Evolutionary conservation across 1,284 basidiomycete genomes (phyloP).

Genomic region (Phylloboletellus chloephorus): DNA sequence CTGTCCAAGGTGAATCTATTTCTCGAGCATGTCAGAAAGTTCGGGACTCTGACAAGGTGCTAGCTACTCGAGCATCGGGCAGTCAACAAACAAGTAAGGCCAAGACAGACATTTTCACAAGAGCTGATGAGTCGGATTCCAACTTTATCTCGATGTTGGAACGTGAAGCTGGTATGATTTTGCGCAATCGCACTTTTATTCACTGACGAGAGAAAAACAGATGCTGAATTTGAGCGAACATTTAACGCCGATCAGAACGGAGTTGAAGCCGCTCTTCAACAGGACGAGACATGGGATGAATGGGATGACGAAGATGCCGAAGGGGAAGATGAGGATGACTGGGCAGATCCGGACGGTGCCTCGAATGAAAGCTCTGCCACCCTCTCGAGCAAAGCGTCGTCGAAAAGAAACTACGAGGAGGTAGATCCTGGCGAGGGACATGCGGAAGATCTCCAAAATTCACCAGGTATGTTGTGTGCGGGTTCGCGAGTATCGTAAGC

Average conservation of each 20-base stretch:
- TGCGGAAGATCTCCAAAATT: constrained; percentile 30
- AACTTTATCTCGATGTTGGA: constrained; percentile 25
- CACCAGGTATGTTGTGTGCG: constrained; percentile 40
- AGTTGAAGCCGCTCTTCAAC: constrained; percentile 15
- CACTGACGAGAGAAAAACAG: constrained; percentile 16
- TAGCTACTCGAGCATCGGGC: constrained; percentile 8
- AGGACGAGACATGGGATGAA: constrained; percentile 30
- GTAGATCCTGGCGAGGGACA: constrained; percentile 39
- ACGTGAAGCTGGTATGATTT: constrained; percentile 23
- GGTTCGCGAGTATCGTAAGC: not conserved
- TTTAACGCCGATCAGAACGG: constrained; percentile 16
- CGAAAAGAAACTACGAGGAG: constrained; percentile 47
- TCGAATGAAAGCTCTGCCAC: constrained; percentile 41
- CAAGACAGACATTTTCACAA: constrained; percentile 7
- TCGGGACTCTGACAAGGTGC: constrained; percentile 4
- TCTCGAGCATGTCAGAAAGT: not conserved
- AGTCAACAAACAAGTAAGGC: constrained; percentile 12
- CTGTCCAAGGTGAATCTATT: constrained; percentile 12
- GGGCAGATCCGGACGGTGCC: constrained; percentile 31
- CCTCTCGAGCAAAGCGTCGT: constrained; percentile 41
- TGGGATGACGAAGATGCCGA: constrained; percentile 41
- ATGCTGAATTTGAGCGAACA: constrained; percentile 25
- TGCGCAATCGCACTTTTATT: not conserved
- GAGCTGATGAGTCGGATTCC: constrained; percentile 26
- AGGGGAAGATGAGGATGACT: constrained; percentile 37